phyloP scores from a whole-genome alignment of 2,329 filamentous ascomycete genomes.

The Penicillium sp. region DNA sequence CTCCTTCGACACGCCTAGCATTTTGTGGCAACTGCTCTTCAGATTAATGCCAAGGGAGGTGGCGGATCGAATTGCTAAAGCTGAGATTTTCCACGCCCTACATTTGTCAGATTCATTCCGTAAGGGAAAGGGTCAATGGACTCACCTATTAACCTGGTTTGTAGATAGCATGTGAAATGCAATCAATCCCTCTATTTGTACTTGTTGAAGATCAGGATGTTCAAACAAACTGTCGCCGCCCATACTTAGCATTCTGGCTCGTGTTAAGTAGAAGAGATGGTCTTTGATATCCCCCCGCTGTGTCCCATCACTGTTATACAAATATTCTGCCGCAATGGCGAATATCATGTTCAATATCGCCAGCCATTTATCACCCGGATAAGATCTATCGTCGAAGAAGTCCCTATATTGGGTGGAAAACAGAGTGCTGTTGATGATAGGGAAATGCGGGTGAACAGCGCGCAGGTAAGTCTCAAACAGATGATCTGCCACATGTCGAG shows the following conservation, averaged over 20 bases:
- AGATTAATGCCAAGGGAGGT: conserved; percentile 38
- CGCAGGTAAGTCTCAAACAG: conserved; percentile 36
- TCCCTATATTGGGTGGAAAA: conserved; percentile 32
- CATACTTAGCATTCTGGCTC: conserved; percentile 35
- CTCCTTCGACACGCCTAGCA: conserved; percentile 34
- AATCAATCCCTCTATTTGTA: conserved; percentile 37
- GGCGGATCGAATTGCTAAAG: conserved; percentile 35
- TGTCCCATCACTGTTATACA: conserved; percentile 26
- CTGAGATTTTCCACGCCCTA: conserved; percentile 35
- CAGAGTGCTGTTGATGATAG: conserved; percentile 33
- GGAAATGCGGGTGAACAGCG: conserved; percentile 36
- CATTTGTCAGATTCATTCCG: not conserved
- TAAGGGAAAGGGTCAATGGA: not conserved
- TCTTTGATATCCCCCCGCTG: conserved; percentile 29
- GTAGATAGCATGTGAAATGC: conserved; percentile 35
- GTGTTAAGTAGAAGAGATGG: conserved; percentile 33
- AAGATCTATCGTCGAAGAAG: conserved; percentile 19
- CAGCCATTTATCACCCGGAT: conserved; percentile 33
- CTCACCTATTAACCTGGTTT: conserved; percentile 39
- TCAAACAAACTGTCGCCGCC: conserved; percentile 28
- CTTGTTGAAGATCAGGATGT: conserved; percentile 39
- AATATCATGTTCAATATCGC: conserved; percentile 42
- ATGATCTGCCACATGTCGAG: conserved; percentile 29
- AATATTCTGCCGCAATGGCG: conserved; percentile 36
- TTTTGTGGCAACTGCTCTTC: conserved; percentile 26